Evolutionary conservation across 306 rosid species (phyloP).

Genomic region (Sechiopsis laciniata): DNA sequence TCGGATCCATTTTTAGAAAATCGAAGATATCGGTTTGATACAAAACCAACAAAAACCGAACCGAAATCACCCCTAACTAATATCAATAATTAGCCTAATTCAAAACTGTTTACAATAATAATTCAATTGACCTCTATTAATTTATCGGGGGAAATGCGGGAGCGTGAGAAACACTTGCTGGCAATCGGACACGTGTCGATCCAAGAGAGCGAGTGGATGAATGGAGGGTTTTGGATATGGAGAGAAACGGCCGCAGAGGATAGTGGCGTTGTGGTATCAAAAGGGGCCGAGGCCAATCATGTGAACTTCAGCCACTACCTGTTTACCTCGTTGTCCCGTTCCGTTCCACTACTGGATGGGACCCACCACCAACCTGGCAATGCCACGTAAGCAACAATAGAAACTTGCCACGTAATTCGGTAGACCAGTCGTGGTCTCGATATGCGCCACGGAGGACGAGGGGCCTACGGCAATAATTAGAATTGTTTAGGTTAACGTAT

Average conservation of each 20-base stretch:
- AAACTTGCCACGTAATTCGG: neutral
- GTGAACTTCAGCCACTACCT: constrained; percentile 18
- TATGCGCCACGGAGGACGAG: constrained; percentile 10
- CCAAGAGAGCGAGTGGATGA: neutral
- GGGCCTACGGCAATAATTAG: neutral
- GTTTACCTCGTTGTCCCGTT: neutral
- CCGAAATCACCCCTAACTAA: no score
- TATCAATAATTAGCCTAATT: constrained; percentile 12
- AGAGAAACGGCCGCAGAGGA: neutral
- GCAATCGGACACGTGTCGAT: neutral
- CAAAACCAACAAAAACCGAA: no score
- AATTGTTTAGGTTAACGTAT: neutral
- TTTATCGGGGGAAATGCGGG: neutral
- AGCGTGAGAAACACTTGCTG: neutral
- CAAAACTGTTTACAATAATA: neutral
- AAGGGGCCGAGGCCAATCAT: constrained; percentile 24
- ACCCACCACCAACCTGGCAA: constrained; percentile 12
- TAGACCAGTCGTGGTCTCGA: constrained; percentile 12
- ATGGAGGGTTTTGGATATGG: neutral
- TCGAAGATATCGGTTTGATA: no score
- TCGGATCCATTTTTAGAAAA: no score
- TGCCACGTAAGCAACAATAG: neutral
- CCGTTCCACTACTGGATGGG: neutral
- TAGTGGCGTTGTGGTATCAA: constrained; percentile 15
- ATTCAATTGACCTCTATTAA: constrained; percentile 7